A percentile compares a stretch with the other conserved stretches of the same genome.
phyloP scores from a whole-genome alignment of 768 basidiomycete genomes.

The Pleurotus ostreatus region DNA sequence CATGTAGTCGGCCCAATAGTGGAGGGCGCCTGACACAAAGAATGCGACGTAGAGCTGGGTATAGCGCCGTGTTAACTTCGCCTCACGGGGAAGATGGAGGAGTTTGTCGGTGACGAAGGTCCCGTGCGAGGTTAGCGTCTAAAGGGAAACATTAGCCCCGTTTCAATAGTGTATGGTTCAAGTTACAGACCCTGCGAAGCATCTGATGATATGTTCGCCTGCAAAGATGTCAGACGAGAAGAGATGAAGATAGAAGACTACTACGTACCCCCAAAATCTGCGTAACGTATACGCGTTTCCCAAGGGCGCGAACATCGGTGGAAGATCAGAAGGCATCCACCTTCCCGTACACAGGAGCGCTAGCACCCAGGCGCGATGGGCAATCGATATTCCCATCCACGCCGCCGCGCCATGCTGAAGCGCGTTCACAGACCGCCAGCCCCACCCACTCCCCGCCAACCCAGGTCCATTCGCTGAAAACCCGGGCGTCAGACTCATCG shows the following conservation, averaged over 20 bases:
- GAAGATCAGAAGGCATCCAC: slow-evolving; percentile 22
- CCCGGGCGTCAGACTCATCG: background rate
- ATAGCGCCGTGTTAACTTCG: slow-evolving; percentile 19
- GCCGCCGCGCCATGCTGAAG: background rate
- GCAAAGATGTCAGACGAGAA: background rate
- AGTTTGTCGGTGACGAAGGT: background rate
- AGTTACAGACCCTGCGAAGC: slow-evolving; percentile 17
- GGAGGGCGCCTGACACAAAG: slow-evolving; percentile 25
- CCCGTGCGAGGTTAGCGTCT: background rate
- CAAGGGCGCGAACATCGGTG: slow-evolving; percentile 22
- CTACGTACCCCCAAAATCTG: slow-evolving; percentile 29
- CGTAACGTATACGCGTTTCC: slow-evolving; percentile 24
- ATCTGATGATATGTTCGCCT: slow-evolving; percentile 29
- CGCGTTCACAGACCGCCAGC: background rate
- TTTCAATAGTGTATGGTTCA: background rate
- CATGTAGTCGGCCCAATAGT: slow-evolving; percentile 20
- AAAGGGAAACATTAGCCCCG: slow-evolving; percentile 12
- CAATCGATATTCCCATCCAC: background rate
- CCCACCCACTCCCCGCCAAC: background rate
- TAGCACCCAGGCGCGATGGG: background rate
- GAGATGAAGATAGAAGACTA: background rate
- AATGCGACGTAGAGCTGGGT: slow-evolving; percentile 28
- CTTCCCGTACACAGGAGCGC: background rate
- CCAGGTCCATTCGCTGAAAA: background rate
- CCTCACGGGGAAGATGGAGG: slow-evolving; percentile 2